Percentiles rank a stretch among this genome's conserved stretches.
phyloP scores from a whole-genome alignment of 2,329 filamentous ascomycete genomes.

The Blastomyces gilchristii region DNA sequence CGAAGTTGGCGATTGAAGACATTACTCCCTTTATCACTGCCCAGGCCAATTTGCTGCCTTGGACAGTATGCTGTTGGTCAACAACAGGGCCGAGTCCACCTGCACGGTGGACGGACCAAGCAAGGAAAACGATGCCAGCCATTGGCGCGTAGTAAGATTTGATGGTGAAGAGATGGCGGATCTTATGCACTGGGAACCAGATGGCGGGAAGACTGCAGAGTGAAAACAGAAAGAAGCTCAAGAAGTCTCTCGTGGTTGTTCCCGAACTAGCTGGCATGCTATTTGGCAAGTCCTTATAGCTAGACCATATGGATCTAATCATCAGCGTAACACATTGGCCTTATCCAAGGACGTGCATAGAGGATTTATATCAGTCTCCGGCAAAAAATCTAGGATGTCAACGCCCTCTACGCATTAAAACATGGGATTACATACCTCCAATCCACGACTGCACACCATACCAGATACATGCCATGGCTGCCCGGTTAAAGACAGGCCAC shows the following conservation, averaged over 20 bases:
- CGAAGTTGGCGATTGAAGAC: conserved; percentile 83
- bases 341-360: conserved; percentile 14
- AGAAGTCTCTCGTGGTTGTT: conserved; percentile 64
- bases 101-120: conserved; percentile 74
- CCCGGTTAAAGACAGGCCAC: conserved; percentile 82
- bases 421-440: conserved; percentile 41
- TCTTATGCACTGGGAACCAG: conserved; percentile 81
- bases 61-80: conserved; percentile 50
- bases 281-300: conserved; percentile 53
- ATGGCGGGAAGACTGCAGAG: conserved; percentile 67
- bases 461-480: conserved; percentile 82
- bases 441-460: conserved; percentile 81
- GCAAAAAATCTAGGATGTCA: not conserved
- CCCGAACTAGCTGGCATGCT: conserved; percentile 54
- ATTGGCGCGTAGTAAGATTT: conserved; percentile 76
- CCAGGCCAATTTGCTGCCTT: conserved; percentile 67
- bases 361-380: not conserved
- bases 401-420: not conserved
- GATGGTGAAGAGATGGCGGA: conserved; percentile 81
- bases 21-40: conserved; percentile 76
- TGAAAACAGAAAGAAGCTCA: conserved; percentile 85
- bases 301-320: conserved; percentile 72
- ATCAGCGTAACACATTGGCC: conserved; percentile 78
- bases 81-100: conserved; percentile 77
- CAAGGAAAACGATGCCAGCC: conserved; percentile 76